Conservation (phyloP, 2,329 filamentous ascomycete species). For the Trichoderma asperellum region DNA sequence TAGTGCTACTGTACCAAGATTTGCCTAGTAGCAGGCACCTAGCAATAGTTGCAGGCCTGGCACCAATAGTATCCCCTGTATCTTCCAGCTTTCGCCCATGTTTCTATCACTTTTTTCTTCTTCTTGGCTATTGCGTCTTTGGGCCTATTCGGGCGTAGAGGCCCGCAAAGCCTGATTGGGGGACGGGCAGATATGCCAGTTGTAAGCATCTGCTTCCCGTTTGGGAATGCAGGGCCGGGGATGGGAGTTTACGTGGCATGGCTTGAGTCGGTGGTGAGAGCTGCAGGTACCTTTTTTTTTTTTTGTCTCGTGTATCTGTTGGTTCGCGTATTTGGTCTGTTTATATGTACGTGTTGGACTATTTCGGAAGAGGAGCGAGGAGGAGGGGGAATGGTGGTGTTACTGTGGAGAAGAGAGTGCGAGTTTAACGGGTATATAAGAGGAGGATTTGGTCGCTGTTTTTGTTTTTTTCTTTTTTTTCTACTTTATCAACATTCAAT, state of each 20-base stretch:
- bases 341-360: neutral
- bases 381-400: neutral
- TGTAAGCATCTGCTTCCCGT: slow-evolving; percentile 10
- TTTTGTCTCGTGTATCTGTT: neutral
- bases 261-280: slow-evolving; percentile 19
- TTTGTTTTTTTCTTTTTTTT: no score
- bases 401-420: neutral
- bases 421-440: slow-evolving; percentile 10
- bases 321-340: neutral
- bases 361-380: neutral
- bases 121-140: neutral
- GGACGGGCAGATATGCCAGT: neutral
- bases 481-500: neutral
- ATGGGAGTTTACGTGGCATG: slow-evolving; percentile 18
- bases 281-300: slow-evolving; percentile 18
- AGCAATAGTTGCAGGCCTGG: neutral
- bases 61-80: neutral
- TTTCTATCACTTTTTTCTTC: neutral
- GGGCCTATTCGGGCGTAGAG: neutral
- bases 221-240: slow-evolving; percentile 8
- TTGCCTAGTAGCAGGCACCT: neutral
- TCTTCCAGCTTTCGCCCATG: neutral
- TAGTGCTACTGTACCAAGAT: no score
- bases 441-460: neutral
- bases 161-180: slow-evolving; percentile 8